Evolutionary conservation across 306 rosid genomes (phyloP).

Genomic region (Amphicarpaea edgeworthii): DNA sequence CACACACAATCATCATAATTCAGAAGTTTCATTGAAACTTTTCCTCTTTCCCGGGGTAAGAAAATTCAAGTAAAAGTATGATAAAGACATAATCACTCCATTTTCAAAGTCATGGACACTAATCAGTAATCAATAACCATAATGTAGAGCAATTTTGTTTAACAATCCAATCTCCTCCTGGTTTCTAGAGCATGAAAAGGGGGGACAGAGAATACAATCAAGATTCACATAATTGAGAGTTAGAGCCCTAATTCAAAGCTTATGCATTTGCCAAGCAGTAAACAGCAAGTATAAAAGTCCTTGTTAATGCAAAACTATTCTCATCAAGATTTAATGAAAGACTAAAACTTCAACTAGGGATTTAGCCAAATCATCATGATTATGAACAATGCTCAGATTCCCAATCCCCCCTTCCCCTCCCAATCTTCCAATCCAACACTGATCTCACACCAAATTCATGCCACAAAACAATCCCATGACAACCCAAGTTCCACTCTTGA

Average conservation of each 20-base stretch:
- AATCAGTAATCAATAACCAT: slow-evolving; percentile 25
- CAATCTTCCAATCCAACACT: slow-evolving; percentile 42
- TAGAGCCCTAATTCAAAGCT: slow-evolving; percentile 27
- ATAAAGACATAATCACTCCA: neutral
- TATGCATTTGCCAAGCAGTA: slow-evolving; percentile 39
- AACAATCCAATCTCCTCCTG: slow-evolving; percentile 29
- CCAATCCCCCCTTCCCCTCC: slow-evolving; percentile 23
- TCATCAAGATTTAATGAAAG: slow-evolving; percentile 7
- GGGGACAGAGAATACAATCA: neutral
- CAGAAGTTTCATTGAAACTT: slow-evolving; percentile 22
- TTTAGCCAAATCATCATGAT: slow-evolving; percentile 17
- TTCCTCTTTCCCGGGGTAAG: too few species aligned
- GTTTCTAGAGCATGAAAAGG: slow-evolving; percentile 8
- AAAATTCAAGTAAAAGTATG: neutral
- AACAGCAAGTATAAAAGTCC: slow-evolving; percentile 23
- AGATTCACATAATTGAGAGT: slow-evolving; percentile 8
- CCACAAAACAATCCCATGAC: slow-evolving; percentile 29
- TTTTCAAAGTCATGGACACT: slow-evolving; percentile 29
- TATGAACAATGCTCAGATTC: slow-evolving; percentile 34
- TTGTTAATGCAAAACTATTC: slow-evolving; percentile 30
- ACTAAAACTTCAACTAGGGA: slow-evolving; percentile 3
- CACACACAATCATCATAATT: slow-evolving; percentile 23
- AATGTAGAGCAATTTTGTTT: slow-evolving; percentile 14
- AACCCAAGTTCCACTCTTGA: slow-evolving; percentile 33
- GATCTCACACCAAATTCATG: slow-evolving; percentile 48